Evolutionary conservation across 139 green algal genomes (phyloP), one percentile per base, ranked within the genome.

Genomic region (Spirogloea muscicola): DNA sequence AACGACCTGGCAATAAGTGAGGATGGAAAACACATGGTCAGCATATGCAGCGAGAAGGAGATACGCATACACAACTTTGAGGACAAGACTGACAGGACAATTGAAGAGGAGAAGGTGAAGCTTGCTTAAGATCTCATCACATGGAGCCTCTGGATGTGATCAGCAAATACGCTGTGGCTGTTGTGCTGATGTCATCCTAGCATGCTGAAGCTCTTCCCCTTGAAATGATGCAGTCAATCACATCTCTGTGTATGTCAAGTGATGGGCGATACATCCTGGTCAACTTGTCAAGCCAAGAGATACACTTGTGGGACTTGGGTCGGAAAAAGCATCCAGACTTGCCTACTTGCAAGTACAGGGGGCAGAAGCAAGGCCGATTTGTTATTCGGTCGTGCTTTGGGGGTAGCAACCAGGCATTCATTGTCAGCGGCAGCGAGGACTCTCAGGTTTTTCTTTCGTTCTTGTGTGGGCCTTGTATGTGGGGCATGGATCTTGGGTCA

Each of bases 311-410:
- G 69, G 81, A 70, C 43, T 58, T 49, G 51, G 61, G 49, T 21
- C 43, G 58, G 25, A 29, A 64, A 58, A 3, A 3, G 57, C 38
- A 65, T 9, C 36, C 64, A 9, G 5, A 62, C 3, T 42, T 61
- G 61, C 77, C 77, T 21, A 36, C 40, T 16, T 48, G 76, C 29
- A 21, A 10, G 0, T 84, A 84, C 61, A 59, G 36, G 18, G 77
- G 77, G 21, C 77, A 84, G 64, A 33, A 62, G 48, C 75, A 83
- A 38, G 86, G 88, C 3, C 82, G 90, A 16, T 96, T 88, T 82
- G 90, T 96, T 29, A 90, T 96, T 72, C 86, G 91, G 37, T 91
- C 88, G 43, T 90, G 86, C 76, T 92, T 97, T 76, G 92, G 92
- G 1, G 92, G 92, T 39, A 83, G 68, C 48, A 65, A 72, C 44